Evolutionary conservation across 768 basidiomycete species (phyloP).

Genomic region (Cystofilobasidium capitatum): DNA sequence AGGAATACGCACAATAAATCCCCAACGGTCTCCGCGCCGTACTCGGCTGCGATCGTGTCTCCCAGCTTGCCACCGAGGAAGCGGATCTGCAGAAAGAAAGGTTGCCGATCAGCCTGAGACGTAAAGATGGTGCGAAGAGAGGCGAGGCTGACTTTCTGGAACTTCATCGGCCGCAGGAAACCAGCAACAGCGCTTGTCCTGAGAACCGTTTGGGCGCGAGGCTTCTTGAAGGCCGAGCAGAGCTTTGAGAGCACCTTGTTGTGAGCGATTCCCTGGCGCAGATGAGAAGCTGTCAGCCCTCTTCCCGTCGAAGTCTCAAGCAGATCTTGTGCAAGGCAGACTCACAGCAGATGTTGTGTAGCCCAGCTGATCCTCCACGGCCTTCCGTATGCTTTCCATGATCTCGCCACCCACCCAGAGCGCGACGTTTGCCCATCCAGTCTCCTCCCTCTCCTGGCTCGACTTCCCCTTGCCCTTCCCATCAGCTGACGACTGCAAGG

Average conservation of each 20-base stretch:
- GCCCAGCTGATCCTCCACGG: constrained; percentile 60
- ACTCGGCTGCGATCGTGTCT: constrained; percentile 71
- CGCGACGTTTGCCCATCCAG: constrained; percentile 82
- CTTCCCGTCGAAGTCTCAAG: constrained; percentile 10
- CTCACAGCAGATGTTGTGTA: constrained; percentile 90
- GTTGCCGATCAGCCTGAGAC: not conserved
- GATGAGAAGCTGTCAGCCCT: not conserved
- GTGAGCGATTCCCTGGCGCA: constrained; percentile 65
- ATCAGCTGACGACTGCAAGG: constrained; percentile 24
- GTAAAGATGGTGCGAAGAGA: not conserved
- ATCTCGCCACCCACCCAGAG: constrained; percentile 78
- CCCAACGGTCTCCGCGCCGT: constrained; percentile 76
- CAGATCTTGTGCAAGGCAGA: constrained; percentile 17
- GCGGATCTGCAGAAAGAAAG: constrained; percentile 56
- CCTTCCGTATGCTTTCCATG: constrained; percentile 62
- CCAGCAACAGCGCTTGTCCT: constrained; percentile 71
- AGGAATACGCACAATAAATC: constrained; percentile 67
- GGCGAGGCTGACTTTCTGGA: constrained; percentile 63
- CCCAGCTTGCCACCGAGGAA: constrained; percentile 93
- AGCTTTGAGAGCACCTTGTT: constrained; percentile 97
- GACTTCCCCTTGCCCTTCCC: constrained; percentile 3
- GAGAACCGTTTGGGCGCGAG: constrained; percentile 78
- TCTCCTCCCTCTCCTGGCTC: not conserved
- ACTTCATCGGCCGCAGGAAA: constrained; percentile 74
- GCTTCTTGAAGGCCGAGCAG: constrained; percentile 83